phyloP scores from a whole-genome alignment of 257 asterid genomes.

The Lycium ferocissimum region DNA sequence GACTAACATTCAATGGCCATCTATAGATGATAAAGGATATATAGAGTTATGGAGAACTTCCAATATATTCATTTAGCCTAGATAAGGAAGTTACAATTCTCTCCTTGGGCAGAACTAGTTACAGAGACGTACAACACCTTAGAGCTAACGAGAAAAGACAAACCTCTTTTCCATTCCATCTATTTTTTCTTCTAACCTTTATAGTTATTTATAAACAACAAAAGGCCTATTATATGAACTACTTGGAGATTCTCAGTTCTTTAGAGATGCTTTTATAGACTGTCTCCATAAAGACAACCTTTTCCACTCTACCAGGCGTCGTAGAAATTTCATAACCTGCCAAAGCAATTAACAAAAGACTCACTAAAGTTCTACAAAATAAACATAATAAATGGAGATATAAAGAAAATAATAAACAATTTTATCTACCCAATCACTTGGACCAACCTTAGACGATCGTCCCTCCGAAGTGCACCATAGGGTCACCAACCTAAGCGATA shows the following conservation, averaged over 20 bases:
- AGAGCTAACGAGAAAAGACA: conserved; percentile 30
- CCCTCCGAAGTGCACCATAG: too few relatives aligned
- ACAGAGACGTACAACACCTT: conserved; percentile 42
- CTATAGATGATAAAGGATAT: neutral
- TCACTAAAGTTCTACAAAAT: neutral
- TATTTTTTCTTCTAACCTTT: conserved; percentile 20
- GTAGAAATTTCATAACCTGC: conserved; percentile 76
- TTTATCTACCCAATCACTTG: too few relatives aligned
- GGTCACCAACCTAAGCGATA: too few relatives aligned
- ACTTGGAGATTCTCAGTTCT: conserved; percentile 28
- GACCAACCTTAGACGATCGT: too few relatives aligned
- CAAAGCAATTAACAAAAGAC: neutral
- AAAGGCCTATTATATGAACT: conserved; percentile 33
- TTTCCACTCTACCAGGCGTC: conserved; percentile 70
- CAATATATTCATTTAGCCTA: conserved; percentile 25
- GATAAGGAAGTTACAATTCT: conserved; percentile 36
- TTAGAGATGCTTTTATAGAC: conserved; percentile 44
- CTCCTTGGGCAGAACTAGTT: too few relatives aligned
- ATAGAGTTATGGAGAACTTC: neutral
- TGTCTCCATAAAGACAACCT: conserved; percentile 47
- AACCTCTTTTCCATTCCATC: conserved; percentile 1
- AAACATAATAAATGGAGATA: neutral
- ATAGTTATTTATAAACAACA: conserved; percentile 22
- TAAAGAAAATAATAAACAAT: neutral
- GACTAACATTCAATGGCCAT: too few relatives aligned